Base-by-base conservation (phyloP, 2,329 filamentous ascomycete genomes). In the Niveomyces coronatus region DNA sequence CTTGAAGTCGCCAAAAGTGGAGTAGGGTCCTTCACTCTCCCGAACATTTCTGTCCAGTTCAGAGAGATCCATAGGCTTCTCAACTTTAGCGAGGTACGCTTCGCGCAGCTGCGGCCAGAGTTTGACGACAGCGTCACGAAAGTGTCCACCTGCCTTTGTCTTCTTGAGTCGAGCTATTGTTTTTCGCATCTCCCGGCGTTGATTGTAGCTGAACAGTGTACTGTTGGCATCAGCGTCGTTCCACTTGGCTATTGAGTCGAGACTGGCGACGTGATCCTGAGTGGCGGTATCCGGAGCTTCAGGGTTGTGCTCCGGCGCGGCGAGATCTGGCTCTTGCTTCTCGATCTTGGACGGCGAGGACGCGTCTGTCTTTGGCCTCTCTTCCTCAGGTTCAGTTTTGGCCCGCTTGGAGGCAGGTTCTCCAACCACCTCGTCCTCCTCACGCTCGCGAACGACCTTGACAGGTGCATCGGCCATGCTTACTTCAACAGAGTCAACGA, bases 21-120 rank as follows among this genome's bases (percentile, higher is more conserved):
- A 52, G 56, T 95, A 96, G 33, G 47, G 45, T 3, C 50, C 46
- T 17, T 70, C 61, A 37, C 74, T 71, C 20, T 76, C 70, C 51
- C 85, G 85, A 24, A 96, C 60, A 47, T 84, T 88, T 37, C 71
- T 68, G 53, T 96, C 89, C 52, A 98, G 84, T 9, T 81, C 81
- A 27, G 72, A 70, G 26, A 98, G 71, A 57, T 96, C 89, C 68
- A 94, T 88, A 0, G 88, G 88, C 20, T 80, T 71, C 26, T 78
- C 74, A 48, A 96, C 63, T 44, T 65, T 78, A 24, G 81, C 67
- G 2, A 74, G 65, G 45, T 82, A 84, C 45, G 86, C 83, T 2
- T 76, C 78, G 39, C 85, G 86, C 28, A 96, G 76, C 19, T 65
- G 68, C 28, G 94, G 72, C 59, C 82, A 85, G 17, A 89, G 64